A percentile compares a stretch with the other conserved stretches of the same genome.
phyloP scores from a whole-genome alignment of 345 rosid species.

The Acer saccharum region DNA sequence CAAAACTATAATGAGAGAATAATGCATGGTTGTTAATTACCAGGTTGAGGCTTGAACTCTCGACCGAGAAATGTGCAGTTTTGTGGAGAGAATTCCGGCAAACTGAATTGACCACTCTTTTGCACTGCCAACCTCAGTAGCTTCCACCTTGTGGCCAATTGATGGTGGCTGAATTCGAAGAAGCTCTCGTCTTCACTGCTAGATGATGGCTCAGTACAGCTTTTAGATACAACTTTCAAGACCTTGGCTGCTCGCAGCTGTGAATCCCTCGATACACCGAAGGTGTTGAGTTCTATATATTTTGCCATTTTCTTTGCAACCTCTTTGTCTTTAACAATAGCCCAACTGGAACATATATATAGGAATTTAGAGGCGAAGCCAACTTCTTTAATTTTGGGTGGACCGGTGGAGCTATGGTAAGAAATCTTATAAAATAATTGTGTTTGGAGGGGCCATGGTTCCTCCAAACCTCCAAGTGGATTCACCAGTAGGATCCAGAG shows the following conservation, averaged over 20 bases:
- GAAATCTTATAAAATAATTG: no score
- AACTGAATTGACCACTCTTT: slow-evolving; percentile 55
- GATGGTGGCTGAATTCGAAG: slow-evolving; percentile 50
- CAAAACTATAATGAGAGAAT: neutral
- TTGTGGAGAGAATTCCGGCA: slow-evolving; percentile 58
- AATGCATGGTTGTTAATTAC: slow-evolving; percentile 34
- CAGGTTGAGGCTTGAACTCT: slow-evolving; percentile 65
- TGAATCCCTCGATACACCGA: slow-evolving; percentile 91
- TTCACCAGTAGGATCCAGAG: neutral
- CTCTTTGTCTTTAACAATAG: slow-evolving; percentile 71
- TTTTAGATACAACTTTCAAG: slow-evolving; percentile 54
- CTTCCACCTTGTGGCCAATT: slow-evolving; percentile 71
- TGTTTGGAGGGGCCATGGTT: no score
- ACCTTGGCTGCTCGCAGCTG: slow-evolving; percentile 86
- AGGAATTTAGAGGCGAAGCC: no score
- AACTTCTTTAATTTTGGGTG: no score
- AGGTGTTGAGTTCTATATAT: slow-evolving; percentile 76
- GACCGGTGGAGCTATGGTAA: no score
- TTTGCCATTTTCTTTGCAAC: slow-evolving; percentile 78
- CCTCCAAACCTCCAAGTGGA: no score
- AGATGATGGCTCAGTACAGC: slow-evolving; percentile 34
- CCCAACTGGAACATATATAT: slow-evolving; percentile 59
- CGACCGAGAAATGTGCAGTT: slow-evolving; percentile 56
- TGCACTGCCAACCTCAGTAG: slow-evolving; percentile 58
- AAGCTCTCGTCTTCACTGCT: slow-evolving; percentile 37